These are phyloP conservation scores for Leccinellum luteum DNA, from an alignment of 768 basidiomycete species.

Conservation along the genomic window DNA sequence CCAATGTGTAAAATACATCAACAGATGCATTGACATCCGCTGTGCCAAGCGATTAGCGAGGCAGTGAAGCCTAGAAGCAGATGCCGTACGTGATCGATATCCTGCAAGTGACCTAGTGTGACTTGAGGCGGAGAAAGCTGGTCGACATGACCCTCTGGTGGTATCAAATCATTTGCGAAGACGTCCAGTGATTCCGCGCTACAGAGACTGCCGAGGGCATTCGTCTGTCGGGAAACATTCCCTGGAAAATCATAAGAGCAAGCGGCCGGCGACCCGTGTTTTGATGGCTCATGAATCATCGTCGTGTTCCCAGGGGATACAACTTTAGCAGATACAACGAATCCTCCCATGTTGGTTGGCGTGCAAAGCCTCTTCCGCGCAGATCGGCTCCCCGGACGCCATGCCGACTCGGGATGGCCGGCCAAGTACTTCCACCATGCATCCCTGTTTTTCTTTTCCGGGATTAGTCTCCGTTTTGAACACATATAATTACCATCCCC, in stretches of 20 bases:
- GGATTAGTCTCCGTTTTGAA: constrained; percentile 42
- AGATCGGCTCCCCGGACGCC: constrained; percentile 44
- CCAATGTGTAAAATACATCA: constrained; percentile 87
- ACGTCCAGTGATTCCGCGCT: neutral
- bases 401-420: constrained; percentile 65
- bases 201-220: neutral
- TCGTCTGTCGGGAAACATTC: neutral
- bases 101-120: constrained; percentile 51
- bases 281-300: neutral
- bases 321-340: constrained; percentile 28
- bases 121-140: constrained; percentile 49
- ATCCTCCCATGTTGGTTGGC: constrained; percentile 35
- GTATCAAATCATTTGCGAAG: neutral
- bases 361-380: constrained; percentile 10
- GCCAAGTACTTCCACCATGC: constrained; percentile 78
- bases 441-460: constrained; percentile 70
- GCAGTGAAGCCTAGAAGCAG: neutral
- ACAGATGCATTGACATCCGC: constrained; percentile 68
- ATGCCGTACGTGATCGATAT: constrained; percentile 64
- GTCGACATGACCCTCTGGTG: neutral
- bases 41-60: constrained; percentile 29
- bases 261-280: neutral
- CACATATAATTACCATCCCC: constrained; percentile 9
- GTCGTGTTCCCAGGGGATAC: neutral
- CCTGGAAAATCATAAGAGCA: neutral